Conservation (phyloP, 768 basidiomycete genomes). For the Holtermannia corniformis region DNA sequence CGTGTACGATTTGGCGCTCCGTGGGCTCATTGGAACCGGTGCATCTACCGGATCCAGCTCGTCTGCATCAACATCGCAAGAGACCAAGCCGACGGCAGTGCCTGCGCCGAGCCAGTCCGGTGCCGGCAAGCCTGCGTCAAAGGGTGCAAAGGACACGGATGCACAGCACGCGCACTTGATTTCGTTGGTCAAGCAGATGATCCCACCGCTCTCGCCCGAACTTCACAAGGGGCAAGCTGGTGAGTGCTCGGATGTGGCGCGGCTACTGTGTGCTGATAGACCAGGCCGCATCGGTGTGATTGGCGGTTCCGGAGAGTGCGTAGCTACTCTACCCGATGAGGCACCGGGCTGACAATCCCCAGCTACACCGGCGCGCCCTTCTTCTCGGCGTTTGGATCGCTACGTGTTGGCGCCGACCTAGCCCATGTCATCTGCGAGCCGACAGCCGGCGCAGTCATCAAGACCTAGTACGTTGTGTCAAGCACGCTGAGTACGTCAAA, state of each 20-base stretch:
- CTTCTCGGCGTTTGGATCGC: slow-evolving; percentile 84
- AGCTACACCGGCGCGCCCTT: slow-evolving; percentile 97
- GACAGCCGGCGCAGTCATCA: slow-evolving; percentile 82
- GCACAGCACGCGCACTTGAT: slow-evolving; percentile 32
- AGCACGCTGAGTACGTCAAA: too few relatives aligned
- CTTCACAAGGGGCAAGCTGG: slow-evolving; percentile 94
- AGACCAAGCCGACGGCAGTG: not conserved
- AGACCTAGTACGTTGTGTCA: slow-evolving; percentile 57
- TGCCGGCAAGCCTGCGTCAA: not conserved
- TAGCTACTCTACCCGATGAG: not conserved
- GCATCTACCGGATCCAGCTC: not conserved
- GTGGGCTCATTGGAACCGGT: slow-evolving; percentile 22
- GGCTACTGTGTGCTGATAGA: not conserved
- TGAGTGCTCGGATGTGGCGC: slow-evolving; percentile 37
- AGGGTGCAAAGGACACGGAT: not conserved
- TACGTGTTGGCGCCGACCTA: slow-evolving; percentile 82
- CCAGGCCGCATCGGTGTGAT: slow-evolving; percentile 82
- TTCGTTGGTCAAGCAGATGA: slow-evolving; percentile 62
- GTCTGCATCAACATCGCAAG: not conserved
- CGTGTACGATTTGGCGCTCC: slow-evolving; percentile 42
- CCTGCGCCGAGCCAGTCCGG: not conserved
- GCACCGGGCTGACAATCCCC: slow-evolving; percentile 1
- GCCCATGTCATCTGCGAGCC: slow-evolving; percentile 98
- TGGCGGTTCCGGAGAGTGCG: slow-evolving; percentile 87
- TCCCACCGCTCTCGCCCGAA: slow-evolving; percentile 79